Evolutionary conservation across 441 rosid genomes (phyloP).

Genomic region (Codiaeum variegatum): DNA sequence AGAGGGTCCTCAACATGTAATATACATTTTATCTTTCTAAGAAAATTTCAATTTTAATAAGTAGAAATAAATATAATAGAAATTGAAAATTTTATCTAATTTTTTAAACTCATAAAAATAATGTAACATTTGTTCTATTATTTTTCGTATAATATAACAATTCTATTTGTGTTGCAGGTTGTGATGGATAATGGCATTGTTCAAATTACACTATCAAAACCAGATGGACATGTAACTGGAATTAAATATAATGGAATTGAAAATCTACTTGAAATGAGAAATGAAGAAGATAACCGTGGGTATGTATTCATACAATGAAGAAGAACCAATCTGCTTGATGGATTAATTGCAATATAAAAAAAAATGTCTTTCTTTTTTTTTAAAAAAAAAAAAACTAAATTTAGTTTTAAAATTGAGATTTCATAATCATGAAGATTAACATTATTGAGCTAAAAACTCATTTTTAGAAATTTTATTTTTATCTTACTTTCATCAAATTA

Average conservation of each 20-base stretch:
- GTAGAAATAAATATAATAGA: no score
- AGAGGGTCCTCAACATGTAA: background rate
- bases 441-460: background rate
- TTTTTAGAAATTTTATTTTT: background rate
- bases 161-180: conserved; percentile 31
- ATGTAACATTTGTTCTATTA: no score
- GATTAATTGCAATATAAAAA: background rate
- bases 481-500: background rate
- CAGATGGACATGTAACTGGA: conserved; percentile 34
- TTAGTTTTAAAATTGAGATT: background rate
- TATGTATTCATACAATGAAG: background rate
- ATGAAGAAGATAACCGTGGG: background rate
- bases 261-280: conserved; percentile 27
- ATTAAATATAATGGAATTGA: conserved; percentile 37
- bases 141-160: no score
- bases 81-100: no score
- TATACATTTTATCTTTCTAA: background rate
- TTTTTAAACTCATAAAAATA: no score
- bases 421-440: no score
- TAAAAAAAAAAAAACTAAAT: no score
- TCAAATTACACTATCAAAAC: conserved; percentile 35
- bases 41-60: no score
- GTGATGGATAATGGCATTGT: conserved; percentile 44
- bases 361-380: no score
- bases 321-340: no score